Base-by-base conservation (phyloP, 2,329 filamentous ascomycete species). In the Alternaria rosae region DNA sequence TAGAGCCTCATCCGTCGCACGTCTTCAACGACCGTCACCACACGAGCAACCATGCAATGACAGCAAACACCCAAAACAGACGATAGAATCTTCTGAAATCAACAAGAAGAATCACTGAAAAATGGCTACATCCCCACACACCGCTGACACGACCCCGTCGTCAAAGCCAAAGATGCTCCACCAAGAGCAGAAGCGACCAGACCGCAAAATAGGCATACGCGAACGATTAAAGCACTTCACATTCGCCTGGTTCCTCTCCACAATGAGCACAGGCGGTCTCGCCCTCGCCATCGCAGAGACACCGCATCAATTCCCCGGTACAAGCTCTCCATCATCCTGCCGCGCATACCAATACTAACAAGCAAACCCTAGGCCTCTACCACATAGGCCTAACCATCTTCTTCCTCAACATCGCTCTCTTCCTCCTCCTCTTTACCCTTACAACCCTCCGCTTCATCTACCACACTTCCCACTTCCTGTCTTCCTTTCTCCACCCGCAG, bases 311-410 rank as follows among this genome's bases (percentile, higher is more conserved):
- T 86, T 77, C 45, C 50, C 44, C 21, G 73, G 71, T 74, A 68
- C 25, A 26, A 35, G 7, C 35, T 35, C 28, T 30, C 28, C 5
- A 3, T 4, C 17, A 35, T 35, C 12, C 13, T 13, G 6, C 12
- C 28, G 13, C 11, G 1, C 30, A 4, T n/a, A 4, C 11, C 47
- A 23, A n/a, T 15, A 26, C 20, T 17, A 45, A 23, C 20, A 9
- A 12, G 20, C 9, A 43, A 21, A 44, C 82, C 62, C 55, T 60
- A 23, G 84, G 84, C 12, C 80, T 86, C 11, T 73, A 81, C 62
- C 81, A 78, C 9, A 83, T 86, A 59, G 85, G 84, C 17, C 80
- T 84, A 32, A 69, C 82, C 50, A 72, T 86, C 57, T 86, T 82
- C 70, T 68, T 86, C 25, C 72, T 85, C 61, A 82, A 85, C 70